phyloP scores from a whole-genome alignment of 2,329 filamentous ascomycete species.

The Madurella mycetomatis region DNA sequence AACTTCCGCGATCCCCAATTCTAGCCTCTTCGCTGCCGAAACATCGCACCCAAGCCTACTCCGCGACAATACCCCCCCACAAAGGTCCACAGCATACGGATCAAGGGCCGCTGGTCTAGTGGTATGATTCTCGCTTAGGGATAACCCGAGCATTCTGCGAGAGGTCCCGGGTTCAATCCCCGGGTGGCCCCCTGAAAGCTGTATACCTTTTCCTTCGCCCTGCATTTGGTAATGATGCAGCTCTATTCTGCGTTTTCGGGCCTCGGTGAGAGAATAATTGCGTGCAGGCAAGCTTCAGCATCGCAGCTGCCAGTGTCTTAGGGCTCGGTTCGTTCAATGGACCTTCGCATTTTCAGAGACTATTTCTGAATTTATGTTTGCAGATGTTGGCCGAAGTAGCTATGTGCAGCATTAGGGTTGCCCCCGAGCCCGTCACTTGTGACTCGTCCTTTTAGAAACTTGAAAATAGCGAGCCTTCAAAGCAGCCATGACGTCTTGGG shows the following conservation, averaged over 20 bases:
- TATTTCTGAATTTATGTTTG: no score
- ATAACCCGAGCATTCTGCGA: conserved; percentile 30
- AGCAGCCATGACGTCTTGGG: no score
- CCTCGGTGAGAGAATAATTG: neutral
- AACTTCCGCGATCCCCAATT: no score
- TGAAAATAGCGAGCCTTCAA: no score
- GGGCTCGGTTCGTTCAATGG: no score
- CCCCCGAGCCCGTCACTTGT: no score
- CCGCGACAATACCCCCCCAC: neutral
- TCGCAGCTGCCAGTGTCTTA: neutral
- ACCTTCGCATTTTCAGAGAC: no score
- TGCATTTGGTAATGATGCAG: neutral
- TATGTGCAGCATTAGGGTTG: no score
- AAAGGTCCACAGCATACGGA: conserved; percentile 12
- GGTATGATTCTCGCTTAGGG: conserved; percentile 65
- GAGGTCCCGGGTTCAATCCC: conserved; percentile 42
- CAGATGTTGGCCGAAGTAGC: no score
- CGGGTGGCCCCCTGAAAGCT: conserved; percentile 28
- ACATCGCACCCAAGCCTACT: conserved; percentile 2
- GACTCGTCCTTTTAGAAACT: no score
- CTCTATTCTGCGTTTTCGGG: neutral
- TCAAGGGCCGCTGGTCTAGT: conserved; percentile 46
- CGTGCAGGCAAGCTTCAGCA: neutral
- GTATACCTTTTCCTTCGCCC: conserved; percentile 8
- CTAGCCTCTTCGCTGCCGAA: neutral